Base-by-base conservation (phyloP, 331 rosid genomes). In the Arachis monticola region DNA sequence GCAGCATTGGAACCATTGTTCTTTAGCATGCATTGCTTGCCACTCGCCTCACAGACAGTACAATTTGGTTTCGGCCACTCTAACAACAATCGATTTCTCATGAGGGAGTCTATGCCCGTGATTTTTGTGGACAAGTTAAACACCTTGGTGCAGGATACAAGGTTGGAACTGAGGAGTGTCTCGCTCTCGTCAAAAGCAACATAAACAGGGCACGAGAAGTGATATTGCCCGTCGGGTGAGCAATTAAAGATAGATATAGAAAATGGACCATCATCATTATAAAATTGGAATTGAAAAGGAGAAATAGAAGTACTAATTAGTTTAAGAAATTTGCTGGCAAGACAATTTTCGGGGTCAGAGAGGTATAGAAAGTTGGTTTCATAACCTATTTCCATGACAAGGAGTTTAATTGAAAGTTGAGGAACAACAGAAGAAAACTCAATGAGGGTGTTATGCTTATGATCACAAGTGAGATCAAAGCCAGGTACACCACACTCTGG, bases 1-100 rank as follows among this genome's bases (percentile, higher is more conserved):
- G 47, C 77, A 45, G 31, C 56, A n/a, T 0, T 8, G 3, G 61
- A 44, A 45, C 55, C 6, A 3, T 52, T 61, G 67, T 60, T 75
- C 63, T 74, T 74, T 27, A 75, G 13, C 12, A 17, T 10, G 46
- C 84, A 80, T 1, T 0, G 27, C 31, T 69, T 53, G 14, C 77
- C 68, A 3, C n/a, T 2, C 8, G 10, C 14, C 44, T 74, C 80
- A 7, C 84, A 80, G 6, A 2, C 17, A 7, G 41, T 8, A 63
- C 80, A 80, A 12, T 61, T 6, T 4, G 80, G 77, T 56, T 65
- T 5, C 0, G 10, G 17, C 83, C 83, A 79, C 12, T 8, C 1
- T 9, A 79, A 56, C 2, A 0, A 6, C 13, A 5, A 67, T 40
- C 7, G 0, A 3, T 42, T 42, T 4, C 1, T 0, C 2, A 0